Evolutionary conservation across 768 basidiomycete species (phyloP), one percentile per base, ranked within the genome.

Genomic region (Lentinula sp.): DNA sequence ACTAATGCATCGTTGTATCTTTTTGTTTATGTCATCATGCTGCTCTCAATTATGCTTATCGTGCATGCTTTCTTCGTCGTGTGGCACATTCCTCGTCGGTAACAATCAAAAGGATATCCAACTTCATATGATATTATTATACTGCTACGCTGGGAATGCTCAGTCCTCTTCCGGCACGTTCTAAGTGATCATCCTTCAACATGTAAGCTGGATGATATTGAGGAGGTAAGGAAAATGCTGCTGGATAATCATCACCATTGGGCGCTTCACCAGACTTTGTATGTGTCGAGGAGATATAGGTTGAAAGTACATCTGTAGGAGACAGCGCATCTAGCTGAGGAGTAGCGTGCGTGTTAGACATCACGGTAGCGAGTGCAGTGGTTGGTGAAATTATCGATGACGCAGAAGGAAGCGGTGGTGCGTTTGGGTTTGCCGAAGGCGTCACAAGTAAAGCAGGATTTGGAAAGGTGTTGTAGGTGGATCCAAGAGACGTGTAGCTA

Each of bases 401-500:
- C 34, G 66, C 23, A 21, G 62, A 48, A 37, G 32, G 37, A 34
- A 59, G 46, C 21, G 57, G 23, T 34, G n/a, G 18, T 15, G 15
- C 39, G 31, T 37, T 39, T 52, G 21, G 42, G 15, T 35, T 48
- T n/a, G 51, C 28, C 13, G 54, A 50, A 43, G 45, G 48, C 32
- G 66, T 64, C 37, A 82, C 69, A 9, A 78, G 70, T n/a, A 98
- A 83, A 1, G 91, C 87, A 2, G 96, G 95, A 68, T 98, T 98
- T 0, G 87, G 94, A 70, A 88, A 89, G 0, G 97, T 98, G 74
- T 98, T 97, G 74, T 85, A 92, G 7, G 90, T 94, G 10, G 95
- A 97, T 16, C 97, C 96, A 18, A 99, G 84, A 4, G 96, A 98
- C 2, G 97, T 99, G 73, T 96, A 99, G n/a, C 95, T 96, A 64